Percentiles rank a stretch among this genome's conserved stretches.
Conservation (phyloP, 257 asterid genomes). For the Asclepias syriaca region DNA sequence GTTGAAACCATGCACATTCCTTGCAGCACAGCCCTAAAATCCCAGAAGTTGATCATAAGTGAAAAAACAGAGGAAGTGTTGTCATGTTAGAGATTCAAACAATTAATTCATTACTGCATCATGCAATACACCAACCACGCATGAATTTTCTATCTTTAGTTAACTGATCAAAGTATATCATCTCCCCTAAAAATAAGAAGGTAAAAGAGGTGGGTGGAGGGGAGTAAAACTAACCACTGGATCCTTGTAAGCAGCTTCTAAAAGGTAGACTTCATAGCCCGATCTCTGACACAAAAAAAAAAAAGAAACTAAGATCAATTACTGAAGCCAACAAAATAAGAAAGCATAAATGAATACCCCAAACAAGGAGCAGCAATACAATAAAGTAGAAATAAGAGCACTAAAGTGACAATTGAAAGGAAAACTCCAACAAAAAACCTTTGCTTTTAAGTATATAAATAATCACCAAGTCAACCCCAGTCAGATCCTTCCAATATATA, state of each 20-base stretch:
- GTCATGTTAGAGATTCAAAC: neutral
- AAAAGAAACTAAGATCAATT: slow-evolving; percentile 18
- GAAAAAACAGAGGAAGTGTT: neutral
- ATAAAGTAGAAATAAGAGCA: neutral
- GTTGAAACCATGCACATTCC: slow-evolving; percentile 90
- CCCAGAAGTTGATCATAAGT: slow-evolving; percentile 8
- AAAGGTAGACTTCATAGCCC: slow-evolving; percentile 90
- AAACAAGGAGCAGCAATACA: slow-evolving; percentile 13
- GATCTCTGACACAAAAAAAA: slow-evolving; percentile 71
- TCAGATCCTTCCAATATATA: neutral
- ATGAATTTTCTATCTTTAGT: neutral
- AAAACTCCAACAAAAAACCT: neutral
- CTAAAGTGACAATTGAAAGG: neutral
- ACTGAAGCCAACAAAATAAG: slow-evolving; percentile 9
- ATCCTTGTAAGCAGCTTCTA: slow-evolving; percentile 93
- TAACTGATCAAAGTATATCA: neutral
- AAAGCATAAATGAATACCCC: neutral
- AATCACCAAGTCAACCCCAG: neutral
- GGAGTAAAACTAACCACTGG: slow-evolving; percentile 63
- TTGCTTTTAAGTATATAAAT: neutral
- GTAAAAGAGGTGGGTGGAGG: slow-evolving; percentile 5
- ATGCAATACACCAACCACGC: neutral
- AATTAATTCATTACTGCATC: neutral
- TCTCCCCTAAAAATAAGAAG: neutral
- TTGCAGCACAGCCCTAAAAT: slow-evolving; percentile 94